Evolutionary conservation across 176 grass and related monocot genomes (phyloP).

Genomic region (Rhynchospora tenuis): DNA sequence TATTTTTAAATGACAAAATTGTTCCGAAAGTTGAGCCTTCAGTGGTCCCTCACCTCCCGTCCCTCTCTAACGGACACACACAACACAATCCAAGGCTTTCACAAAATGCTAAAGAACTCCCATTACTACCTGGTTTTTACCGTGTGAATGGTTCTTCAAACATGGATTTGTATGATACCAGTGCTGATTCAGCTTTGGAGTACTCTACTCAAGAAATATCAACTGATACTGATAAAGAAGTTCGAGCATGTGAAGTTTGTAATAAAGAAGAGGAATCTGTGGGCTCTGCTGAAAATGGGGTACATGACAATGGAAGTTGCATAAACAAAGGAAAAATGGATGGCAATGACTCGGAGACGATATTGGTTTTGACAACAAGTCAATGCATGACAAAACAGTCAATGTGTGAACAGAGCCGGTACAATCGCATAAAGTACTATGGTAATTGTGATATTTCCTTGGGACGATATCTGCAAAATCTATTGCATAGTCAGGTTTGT

Average conservation of each 20-base stretch:
- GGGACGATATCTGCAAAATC: slow-evolving; percentile 76
- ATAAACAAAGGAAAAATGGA: slow-evolving; percentile 32
- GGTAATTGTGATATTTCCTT: slow-evolving; percentile 76
- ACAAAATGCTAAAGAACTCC: slow-evolving; percentile 23
- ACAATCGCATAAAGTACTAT: slow-evolving; percentile 84
- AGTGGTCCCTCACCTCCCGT: slow-evolving; percentile 21
- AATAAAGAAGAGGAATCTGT: background rate
- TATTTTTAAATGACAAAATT: slow-evolving; percentile 44
- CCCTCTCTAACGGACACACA: slow-evolving; percentile 16
- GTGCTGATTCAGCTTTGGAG: slow-evolving; percentile 39
- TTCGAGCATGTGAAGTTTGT: background rate
- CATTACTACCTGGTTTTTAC: slow-evolving; percentile 24
- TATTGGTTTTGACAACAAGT: slow-evolving; percentile 78
- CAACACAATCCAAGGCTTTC: slow-evolving; percentile 9
- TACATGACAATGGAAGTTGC: slow-evolving; percentile 14
- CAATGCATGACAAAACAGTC: slow-evolving; percentile 61
- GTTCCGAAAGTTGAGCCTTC: slow-evolving; percentile 24
- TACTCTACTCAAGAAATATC: slow-evolving; percentile 37
- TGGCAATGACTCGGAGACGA: slow-evolving; percentile 43
- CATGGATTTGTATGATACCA: slow-evolving; percentile 45
- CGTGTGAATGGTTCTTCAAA: slow-evolving; percentile 43
- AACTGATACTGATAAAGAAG: slow-evolving; percentile 32
- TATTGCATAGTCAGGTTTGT: slow-evolving; percentile 69
- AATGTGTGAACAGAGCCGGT: slow-evolving; percentile 72
- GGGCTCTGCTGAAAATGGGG: slow-evolving; percentile 23